phyloP scores from a whole-genome alignment of 2,329 filamentous ascomycete species.

The Xylaria sp. region DNA sequence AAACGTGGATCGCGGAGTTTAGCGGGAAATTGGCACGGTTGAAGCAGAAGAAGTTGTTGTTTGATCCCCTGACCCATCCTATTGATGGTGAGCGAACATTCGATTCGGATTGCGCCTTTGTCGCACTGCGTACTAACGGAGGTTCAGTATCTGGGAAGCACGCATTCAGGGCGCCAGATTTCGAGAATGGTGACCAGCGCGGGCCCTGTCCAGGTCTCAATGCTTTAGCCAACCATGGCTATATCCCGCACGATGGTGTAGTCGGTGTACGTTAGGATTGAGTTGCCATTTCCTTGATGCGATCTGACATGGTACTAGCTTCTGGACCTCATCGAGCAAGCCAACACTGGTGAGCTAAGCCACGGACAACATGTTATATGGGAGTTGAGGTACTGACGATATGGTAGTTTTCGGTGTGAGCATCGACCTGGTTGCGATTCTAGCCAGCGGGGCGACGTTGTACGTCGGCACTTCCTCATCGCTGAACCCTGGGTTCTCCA shows the following conservation, averaged over 20 bases:
- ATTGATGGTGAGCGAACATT: slow-evolving; percentile 34
- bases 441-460: slow-evolving; percentile 60
- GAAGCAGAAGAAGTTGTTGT: slow-evolving; percentile 37
- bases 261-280: slow-evolving; percentile 34
- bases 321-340: slow-evolving; percentile 49
- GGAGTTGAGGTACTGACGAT: background rate
- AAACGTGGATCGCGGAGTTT: slow-evolving; percentile 30
- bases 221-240: slow-evolving; percentile 48
- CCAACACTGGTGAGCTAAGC: slow-evolving; percentile 46
- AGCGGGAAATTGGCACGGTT: slow-evolving; percentile 28
- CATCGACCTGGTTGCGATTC: slow-evolving; percentile 55
- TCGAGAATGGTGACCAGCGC: slow-evolving; percentile 44
- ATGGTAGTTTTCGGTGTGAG: slow-evolving; percentile 58
- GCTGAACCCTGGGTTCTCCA: slow-evolving; percentile 61
- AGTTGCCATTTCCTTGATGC: background rate
- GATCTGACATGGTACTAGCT: slow-evolving; percentile 21
- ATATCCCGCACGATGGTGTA: slow-evolving; percentile 46
- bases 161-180: slow-evolving; percentile 37
- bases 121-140: slow-evolving; percentile 14
- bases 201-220: slow-evolving; percentile 48
- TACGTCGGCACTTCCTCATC: slow-evolving; percentile 63
- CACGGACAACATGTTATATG: too few species aligned
- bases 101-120: background rate
- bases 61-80: slow-evolving; percentile 37
- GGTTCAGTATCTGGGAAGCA: slow-evolving; percentile 36